A percentile compares a stretch with the other conserved stretches of the same genome.
Conservation (phyloP, 2,329 filamentous ascomycete genomes). For the Zasmidium angulare region DNA sequence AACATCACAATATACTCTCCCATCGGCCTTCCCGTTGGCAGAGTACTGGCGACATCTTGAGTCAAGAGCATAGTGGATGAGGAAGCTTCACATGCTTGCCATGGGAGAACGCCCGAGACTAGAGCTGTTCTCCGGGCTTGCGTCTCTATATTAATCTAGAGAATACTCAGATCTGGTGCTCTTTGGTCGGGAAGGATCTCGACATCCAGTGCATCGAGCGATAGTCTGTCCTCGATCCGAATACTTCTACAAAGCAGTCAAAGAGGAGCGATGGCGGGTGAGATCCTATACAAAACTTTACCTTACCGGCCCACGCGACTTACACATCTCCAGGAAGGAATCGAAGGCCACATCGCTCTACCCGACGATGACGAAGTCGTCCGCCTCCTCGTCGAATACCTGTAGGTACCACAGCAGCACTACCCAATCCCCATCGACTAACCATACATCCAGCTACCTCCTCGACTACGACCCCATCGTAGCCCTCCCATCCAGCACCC, state of each 20-base stretch:
- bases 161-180: constrained; percentile 25
- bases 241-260: constrained; percentile 20
- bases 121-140: constrained; percentile 20
- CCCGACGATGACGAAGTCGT: constrained; percentile 28
- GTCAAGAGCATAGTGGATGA: neutral
- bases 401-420: too few species aligned
- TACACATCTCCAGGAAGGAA: constrained; percentile 20
- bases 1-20: neutral
- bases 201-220: constrained; percentile 22
- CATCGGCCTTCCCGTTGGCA: too few species aligned
- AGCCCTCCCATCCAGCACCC: constrained; percentile 2
- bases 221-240: constrained; percentile 27
- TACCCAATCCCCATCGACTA: too few species aligned
- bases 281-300: neutral
- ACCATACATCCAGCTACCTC: too few species aligned
- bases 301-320: neutral
- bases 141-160: constrained; percentile 21
- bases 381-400: constrained; percentile 26
- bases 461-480: constrained; percentile 27
- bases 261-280: constrained; percentile 22
- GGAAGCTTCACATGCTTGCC: neutral
- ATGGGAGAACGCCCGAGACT: constrained; percentile 19
- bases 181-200: constrained; percentile 19
- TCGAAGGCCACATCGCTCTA: constrained; percentile 23
- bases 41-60: too few species aligned